Evolutionary conservation across 306 rosid species (phyloP).

Genomic region (Quercus wislizeni): DNA sequence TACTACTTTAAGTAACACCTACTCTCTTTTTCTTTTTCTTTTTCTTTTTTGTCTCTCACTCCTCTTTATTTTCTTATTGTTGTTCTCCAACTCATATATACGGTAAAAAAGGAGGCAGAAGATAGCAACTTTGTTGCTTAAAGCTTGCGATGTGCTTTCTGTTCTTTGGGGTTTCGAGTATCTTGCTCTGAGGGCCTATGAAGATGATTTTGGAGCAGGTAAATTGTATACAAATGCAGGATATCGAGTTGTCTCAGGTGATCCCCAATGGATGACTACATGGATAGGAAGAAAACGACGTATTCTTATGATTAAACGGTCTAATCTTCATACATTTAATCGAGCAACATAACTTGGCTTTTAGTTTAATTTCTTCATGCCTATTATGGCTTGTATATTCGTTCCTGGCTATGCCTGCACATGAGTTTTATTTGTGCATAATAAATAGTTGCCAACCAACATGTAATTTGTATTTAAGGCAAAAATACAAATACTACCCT

Average conservation of each 20-base stretch:
- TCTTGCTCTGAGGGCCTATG: conserved; percentile 78
- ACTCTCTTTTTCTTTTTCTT: too few relatives aligned
- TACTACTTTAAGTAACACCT: too few relatives aligned
- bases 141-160: conserved; percentile 65
- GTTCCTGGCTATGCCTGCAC: too few relatives aligned
- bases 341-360: neutral
- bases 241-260: conserved; percentile 55
- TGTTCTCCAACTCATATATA: neutral
- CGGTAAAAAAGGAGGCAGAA: conserved; percentile 67
- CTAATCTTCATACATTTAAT: conserved; percentile 8
- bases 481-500: too few relatives aligned
- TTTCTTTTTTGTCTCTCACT: too few relatives aligned
- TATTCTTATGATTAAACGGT: conserved; percentile 64
- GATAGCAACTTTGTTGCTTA: conserved; percentile 57
- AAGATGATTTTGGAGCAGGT: conserved; percentile 81
- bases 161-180: conserved; percentile 62
- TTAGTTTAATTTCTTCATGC: neutral
- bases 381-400: too few relatives aligned
- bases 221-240: conserved; percentile 74
- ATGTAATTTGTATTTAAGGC: too few relatives aligned
- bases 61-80: too few relatives aligned
- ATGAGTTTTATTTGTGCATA: too few relatives aligned
- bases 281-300: conserved; percentile 91
- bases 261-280: conserved; percentile 73
- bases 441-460: too few relatives aligned